Conservation (phyloP, 2,329 filamentous ascomycete species). For the Penicillium sp. region DNA sequence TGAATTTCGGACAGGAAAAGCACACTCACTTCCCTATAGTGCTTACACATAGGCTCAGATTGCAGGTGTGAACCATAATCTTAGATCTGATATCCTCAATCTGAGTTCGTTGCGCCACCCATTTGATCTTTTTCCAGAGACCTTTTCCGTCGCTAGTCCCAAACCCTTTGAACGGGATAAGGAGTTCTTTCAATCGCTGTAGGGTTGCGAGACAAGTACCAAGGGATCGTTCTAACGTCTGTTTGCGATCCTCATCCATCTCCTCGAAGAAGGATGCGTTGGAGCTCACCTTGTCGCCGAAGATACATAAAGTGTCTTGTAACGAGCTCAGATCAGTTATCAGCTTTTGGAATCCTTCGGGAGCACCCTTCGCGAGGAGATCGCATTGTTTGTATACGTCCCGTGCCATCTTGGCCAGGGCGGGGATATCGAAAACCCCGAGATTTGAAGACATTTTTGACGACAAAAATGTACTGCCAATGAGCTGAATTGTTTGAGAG, state of each 20-base stretch:
- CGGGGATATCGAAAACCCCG: slow-evolving; percentile 23
- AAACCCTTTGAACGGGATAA: slow-evolving; percentile 21
- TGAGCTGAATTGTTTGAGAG: too few species aligned
- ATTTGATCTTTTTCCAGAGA: slow-evolving; percentile 31
- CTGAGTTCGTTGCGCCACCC: slow-evolving; percentile 26
- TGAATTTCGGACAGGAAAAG: too few species aligned
- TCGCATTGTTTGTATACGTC: slow-evolving; percentile 31
- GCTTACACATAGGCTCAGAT: slow-evolving; percentile 30
- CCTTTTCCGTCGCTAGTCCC: slow-evolving; percentile 22
- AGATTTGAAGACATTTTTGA: slow-evolving; percentile 22
- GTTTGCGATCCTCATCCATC: slow-evolving; percentile 22
- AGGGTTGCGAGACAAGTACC: slow-evolving; percentile 24
- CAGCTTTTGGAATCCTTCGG: slow-evolving; percentile 30
- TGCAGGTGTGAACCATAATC: slow-evolving; percentile 30
- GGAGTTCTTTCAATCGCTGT: slow-evolving; percentile 22
- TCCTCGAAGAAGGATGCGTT: slow-evolving; percentile 23
- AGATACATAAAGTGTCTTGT: slow-evolving; percentile 23
- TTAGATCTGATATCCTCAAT: slow-evolving; percentile 30
- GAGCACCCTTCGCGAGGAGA: slow-evolving; percentile 25
- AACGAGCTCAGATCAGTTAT: slow-evolving; percentile 28
- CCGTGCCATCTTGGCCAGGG: slow-evolving; percentile 26
- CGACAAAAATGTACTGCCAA: background rate
- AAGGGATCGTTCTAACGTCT: slow-evolving; percentile 25
- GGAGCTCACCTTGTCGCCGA: slow-evolving; percentile 27
- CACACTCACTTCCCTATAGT: slow-evolving; percentile 27